These are phyloP conservation scores for Diutina pseudorugosa DNA, from an alignment of 1,139 yeast genomes.

Conservation along the genomic window DNA sequence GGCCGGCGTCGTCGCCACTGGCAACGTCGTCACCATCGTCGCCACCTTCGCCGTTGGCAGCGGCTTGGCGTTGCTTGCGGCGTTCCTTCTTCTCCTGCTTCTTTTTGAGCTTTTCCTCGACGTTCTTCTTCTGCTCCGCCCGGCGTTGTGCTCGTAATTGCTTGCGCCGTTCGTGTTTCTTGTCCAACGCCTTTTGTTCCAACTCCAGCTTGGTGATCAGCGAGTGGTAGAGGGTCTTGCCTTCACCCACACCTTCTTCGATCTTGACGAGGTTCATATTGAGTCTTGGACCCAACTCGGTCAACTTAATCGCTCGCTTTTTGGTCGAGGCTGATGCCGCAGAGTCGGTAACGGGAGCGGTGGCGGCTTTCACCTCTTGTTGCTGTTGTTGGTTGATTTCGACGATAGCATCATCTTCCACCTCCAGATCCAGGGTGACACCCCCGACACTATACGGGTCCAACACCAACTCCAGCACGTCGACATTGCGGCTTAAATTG, in stretches of 20 bases:
- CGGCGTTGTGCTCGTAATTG: slow-evolving; percentile 61
- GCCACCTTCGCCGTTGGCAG: slow-evolving; percentile 14
- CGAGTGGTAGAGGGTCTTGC: slow-evolving; percentile 74
- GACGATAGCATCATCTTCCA: slow-evolving; percentile 85
- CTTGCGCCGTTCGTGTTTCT: slow-evolving; percentile 50
- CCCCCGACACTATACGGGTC: slow-evolving; percentile 77
- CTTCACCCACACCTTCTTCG: slow-evolving; percentile 81
- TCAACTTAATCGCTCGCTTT: slow-evolving; percentile 82
- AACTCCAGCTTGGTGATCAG: slow-evolving; percentile 46
- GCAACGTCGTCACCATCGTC: slow-evolving; percentile 12
- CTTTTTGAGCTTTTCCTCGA: slow-evolving; percentile 62
- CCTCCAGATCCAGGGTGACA: slow-evolving; percentile 83
- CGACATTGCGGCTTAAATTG: slow-evolving; percentile 52
- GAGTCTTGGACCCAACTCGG: slow-evolving; percentile 90
- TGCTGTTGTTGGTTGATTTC: slow-evolving; percentile 39
- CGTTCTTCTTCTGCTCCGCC: slow-evolving; percentile 68
- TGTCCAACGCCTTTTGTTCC: slow-evolving; percentile 53
- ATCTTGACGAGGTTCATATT: slow-evolving; percentile 68
- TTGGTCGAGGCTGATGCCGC: slow-evolving; percentile 26
- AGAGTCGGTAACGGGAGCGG: slow-evolving; percentile 8
- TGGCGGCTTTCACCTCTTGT: slow-evolving; percentile 9
- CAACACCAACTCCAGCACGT: slow-evolving; percentile 72
- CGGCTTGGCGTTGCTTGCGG: slow-evolving; percentile 22
- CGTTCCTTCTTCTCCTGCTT: slow-evolving; percentile 66
- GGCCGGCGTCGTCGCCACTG: slow-evolving; percentile 11